Evolutionary conservation across 2,329 filamentous ascomycete species (phyloP), one percentile per base, ranked within the genome.

Genomic region (Fusarium temperatum): DNA sequence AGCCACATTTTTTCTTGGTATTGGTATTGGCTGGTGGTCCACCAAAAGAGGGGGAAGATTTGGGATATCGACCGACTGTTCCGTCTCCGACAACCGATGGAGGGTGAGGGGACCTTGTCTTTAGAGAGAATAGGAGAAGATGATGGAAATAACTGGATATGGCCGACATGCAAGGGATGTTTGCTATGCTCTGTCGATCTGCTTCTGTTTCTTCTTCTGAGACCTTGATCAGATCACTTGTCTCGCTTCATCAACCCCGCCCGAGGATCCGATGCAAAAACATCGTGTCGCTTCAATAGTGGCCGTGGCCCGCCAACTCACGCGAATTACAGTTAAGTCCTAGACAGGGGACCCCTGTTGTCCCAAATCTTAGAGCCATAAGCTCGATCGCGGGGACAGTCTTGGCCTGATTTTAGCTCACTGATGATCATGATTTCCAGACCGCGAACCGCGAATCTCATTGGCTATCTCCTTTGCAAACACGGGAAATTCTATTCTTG

Each of bases 231-330:
- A 18, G 22, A 51, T 30, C 45, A 48, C 48, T 20, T 28, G 45
- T 28, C 36, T 42, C 17, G 22, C 32, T 28, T 48, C 32, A 41
- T 48, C 15, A 26, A 36, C 12, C 41, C 39, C 51, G 28, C 63
- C 70, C 68, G 70, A 72, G 63, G 58, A 32, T 35, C 70, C 65
- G 56, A 47, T 26, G 50, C 50, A 20, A 18, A 35, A 35, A 24
- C 15, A 35, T 74, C 66, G 57, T 71, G 66, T 61, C 61, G 48
- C 20, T 47, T 56, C n/a, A 30, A 55, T 41, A 71, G 70, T 63
- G 66, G 56, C 58, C 36, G 26, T 30, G 10, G 45, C 26, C 45
- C 45, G 58, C 39, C 47, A 32, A 26, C 60, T 35, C 39, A 51
- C 41, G 28, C 51, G 50, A 53, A 53, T 53, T 36, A 53, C 50